phyloP scores from a whole-genome alignment of 768 basidiomycete species.

The Phlebiopsis flavidoalba region DNA sequence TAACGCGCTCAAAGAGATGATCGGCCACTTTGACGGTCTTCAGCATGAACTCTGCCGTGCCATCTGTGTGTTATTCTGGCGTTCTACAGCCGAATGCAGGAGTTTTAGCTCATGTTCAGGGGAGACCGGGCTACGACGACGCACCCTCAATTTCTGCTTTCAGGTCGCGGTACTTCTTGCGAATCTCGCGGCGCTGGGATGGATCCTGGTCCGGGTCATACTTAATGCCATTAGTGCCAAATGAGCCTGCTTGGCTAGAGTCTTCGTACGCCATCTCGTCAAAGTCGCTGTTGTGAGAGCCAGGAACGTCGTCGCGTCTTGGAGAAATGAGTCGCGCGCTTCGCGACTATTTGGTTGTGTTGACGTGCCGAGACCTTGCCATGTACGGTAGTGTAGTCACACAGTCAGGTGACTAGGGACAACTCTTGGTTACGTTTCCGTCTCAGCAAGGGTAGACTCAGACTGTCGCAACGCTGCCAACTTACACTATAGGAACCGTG shows the following conservation, averaged over 20 bases:
- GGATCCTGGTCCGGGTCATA: constrained; percentile 87
- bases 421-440: background rate
- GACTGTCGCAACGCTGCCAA: background rate
- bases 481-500: too few species aligned
- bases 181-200: constrained; percentile 68
- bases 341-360: background rate
- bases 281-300: background rate
- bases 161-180: constrained; percentile 68
- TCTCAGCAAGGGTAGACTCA: background rate
- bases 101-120: constrained; percentile 12
- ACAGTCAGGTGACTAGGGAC: background rate
- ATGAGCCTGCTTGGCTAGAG: constrained; percentile 11
- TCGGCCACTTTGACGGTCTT: constrained; percentile 55
- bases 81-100: constrained; percentile 20
- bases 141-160: constrained; percentile 61
- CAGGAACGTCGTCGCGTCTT: background rate
- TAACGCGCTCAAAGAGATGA: constrained; percentile 60
- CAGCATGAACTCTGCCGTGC: constrained; percentile 52
- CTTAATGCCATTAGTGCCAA: constrained; percentile 29
- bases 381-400: background rate
- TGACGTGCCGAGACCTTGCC: background rate
- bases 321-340: background rate
- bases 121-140: constrained; percentile 11
- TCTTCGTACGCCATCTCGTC: constrained; percentile 3
- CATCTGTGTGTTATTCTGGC: constrained; percentile 37